These are phyloP conservation scores for Vinca minor DNA, from an alignment of 257 asterid genomes.

Conservation along the genomic window DNA sequence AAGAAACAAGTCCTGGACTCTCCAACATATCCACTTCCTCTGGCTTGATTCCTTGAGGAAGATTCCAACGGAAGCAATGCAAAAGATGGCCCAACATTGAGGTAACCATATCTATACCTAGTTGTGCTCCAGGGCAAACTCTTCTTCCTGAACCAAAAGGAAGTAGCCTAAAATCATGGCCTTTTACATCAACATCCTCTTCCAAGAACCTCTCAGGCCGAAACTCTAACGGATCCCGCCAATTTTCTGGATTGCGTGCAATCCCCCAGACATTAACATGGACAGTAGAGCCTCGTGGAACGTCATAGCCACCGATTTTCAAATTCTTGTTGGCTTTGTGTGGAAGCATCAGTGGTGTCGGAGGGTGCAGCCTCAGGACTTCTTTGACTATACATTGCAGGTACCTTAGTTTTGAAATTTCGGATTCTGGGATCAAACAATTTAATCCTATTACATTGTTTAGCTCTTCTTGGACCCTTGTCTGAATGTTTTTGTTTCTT, in stretches of 20 bases:
- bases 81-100: constrained; percentile 65
- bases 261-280: not conserved
- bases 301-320: not conserved
- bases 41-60: constrained; percentile 1
- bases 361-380: constrained; percentile 1
- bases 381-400: constrained; percentile 3
- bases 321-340: constrained; percentile 3
- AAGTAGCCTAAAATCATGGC: not conserved
- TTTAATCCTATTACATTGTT: constrained; percentile 48
- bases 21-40: constrained; percentile 1
- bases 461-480: constrained; percentile 63
- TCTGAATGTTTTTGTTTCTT: constrained; percentile 59
- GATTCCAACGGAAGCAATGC: constrained; percentile 42
- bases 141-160: constrained; percentile 20
- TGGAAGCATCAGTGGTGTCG: constrained; percentile 5
- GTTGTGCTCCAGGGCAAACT: constrained; percentile 64
- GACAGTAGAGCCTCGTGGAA: constrained; percentile 1
- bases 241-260: constrained; percentile 1
- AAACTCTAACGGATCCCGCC: not conserved
- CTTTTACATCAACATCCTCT: constrained; percentile 5
- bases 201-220: constrained; percentile 8
- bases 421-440: constrained; percentile 24
- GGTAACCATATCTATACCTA: constrained; percentile 58
- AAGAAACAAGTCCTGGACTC: constrained; percentile 3
- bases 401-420: not conserved